Evolutionary conservation across 1,139 yeast species (phyloP).

Genomic region (Taiozyma sp.): DNA sequence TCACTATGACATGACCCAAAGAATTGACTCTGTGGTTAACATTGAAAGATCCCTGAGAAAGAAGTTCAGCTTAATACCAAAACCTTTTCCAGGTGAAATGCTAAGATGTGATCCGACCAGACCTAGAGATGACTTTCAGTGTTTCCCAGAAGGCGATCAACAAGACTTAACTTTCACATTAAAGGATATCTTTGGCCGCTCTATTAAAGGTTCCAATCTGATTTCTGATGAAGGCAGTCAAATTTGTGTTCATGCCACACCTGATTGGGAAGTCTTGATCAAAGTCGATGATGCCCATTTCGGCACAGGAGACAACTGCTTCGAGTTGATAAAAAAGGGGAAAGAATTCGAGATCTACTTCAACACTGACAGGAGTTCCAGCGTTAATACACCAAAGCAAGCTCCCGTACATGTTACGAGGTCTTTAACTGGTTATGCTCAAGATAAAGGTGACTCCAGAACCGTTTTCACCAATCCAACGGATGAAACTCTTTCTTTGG

Average conservation of each 20-base stretch:
- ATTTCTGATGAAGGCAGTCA: slow-evolving; percentile 36
- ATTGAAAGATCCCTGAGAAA: slow-evolving; percentile 64
- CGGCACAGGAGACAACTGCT: slow-evolving; percentile 30
- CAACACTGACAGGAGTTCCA: slow-evolving; percentile 33
- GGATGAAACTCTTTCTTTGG: slow-evolving; percentile 40
- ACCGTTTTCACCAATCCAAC: slow-evolving; percentile 69
- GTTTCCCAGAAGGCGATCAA: slow-evolving; percentile 71
- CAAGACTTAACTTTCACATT: slow-evolving; percentile 50
- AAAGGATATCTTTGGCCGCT: slow-evolving; percentile 64
- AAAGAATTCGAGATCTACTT: slow-evolving; percentile 36
- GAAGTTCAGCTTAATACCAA: slow-evolving; percentile 69
- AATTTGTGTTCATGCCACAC: slow-evolving; percentile 41
- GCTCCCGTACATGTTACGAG: slow-evolving; percentile 80
- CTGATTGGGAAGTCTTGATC: slow-evolving; percentile 41
- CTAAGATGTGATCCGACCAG: slow-evolving; percentile 69
- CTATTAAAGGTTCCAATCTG: slow-evolving; percentile 61
- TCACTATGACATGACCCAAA: slow-evolving; percentile 55
- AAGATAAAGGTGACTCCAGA: slow-evolving; percentile 87
- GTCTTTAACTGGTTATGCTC: slow-evolving; percentile 88
- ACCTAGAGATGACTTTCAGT: slow-evolving; percentile 54
- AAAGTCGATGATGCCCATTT: slow-evolving; percentile 25
- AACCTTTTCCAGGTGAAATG: slow-evolving; percentile 63
- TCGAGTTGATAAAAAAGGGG: slow-evolving; percentile 32
- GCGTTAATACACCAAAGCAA: slow-evolving; percentile 30
- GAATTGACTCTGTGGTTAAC: slow-evolving; percentile 73